Conservation (phyloP, 2,329 filamentous ascomycete genomes). For the Raffaelea arxii region DNA sequence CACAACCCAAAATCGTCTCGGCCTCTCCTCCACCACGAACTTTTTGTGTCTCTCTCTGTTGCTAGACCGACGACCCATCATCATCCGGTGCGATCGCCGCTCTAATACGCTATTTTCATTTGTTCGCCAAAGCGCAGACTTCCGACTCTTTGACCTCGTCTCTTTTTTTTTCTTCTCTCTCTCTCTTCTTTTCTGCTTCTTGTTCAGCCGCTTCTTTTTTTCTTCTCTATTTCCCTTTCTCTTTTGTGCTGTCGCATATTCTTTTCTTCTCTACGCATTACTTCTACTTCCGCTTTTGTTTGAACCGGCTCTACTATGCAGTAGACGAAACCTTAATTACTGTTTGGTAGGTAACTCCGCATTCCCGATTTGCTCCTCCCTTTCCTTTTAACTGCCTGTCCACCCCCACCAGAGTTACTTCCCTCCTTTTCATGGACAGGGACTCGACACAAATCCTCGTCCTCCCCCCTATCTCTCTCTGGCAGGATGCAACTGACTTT, state of each 20-base stretch:
- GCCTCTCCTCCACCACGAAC: too few relatives aligned
- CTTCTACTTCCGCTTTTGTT: neutral
- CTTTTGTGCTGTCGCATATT: neutral
- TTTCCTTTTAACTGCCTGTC: neutral
- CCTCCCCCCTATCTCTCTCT: constrained; percentile 7
- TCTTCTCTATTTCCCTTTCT: neutral
- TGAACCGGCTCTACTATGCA: neutral
- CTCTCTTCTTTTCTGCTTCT: neutral
- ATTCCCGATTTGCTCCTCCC: constrained; percentile 1
- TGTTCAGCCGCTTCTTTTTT: constrained; percentile 1
- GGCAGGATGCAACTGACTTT: constrained; percentile 10
- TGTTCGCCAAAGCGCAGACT: too few relatives aligned
- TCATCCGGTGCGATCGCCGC: too few relatives aligned
- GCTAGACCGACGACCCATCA: too few relatives aligned
- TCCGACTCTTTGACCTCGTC: too few relatives aligned
- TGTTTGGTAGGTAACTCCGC: constrained; percentile 8
- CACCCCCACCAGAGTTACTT: constrained; percentile 4
- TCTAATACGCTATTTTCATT: too few relatives aligned
- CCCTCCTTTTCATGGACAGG: neutral
- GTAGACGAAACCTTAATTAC: constrained; percentile 11
- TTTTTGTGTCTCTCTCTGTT: too few relatives aligned
- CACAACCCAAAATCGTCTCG: too few relatives aligned
- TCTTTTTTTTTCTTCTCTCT: neutral
- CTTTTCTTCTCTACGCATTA: neutral
- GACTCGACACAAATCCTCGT: neutral